phyloP scores from a whole-genome alignment of 73 alveolate species.

The Effrenium voratum region DNA sequence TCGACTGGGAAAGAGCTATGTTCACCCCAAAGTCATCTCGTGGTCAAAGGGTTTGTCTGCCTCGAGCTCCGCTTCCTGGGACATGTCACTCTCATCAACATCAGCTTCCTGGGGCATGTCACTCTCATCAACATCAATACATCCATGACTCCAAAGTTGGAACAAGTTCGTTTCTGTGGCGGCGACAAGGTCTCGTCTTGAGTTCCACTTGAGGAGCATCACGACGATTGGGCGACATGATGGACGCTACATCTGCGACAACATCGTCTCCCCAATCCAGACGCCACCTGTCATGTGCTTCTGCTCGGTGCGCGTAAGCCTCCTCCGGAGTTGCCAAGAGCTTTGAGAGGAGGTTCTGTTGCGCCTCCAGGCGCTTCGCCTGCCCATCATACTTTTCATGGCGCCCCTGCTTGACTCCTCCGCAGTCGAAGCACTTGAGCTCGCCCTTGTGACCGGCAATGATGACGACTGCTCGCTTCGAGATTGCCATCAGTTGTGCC shows the following conservation, averaged over 20 bases:
- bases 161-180: background rate
- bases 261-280: background rate
- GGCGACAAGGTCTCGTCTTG: background rate
- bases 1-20: too few relatives aligned
- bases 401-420: conserved; percentile 47
- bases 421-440: background rate
- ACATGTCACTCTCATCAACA: too few relatives aligned
- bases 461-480: conserved; percentile 18
- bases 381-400: background rate
- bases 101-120: too few relatives aligned
- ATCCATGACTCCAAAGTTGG: background rate
- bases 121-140: background rate
- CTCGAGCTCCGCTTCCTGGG: too few relatives aligned
- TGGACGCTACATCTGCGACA: background rate
- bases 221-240: background rate
- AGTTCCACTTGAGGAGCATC: background rate
- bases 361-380: background rate
- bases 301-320: too few relatives aligned
- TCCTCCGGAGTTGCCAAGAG: conserved; percentile 24
- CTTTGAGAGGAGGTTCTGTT: background rate
- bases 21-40: too few relatives aligned
- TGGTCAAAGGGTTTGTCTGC: too few relatives aligned
- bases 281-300: background rate
- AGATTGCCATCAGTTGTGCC: conserved; percentile 31
- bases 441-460: conserved; percentile 18